Evolutionary conservation across 2,329 filamentous ascomycete species (phyloP), one percentile per base, ranked within the genome.

Genomic region (Malbranchea zuffiana): DNA sequence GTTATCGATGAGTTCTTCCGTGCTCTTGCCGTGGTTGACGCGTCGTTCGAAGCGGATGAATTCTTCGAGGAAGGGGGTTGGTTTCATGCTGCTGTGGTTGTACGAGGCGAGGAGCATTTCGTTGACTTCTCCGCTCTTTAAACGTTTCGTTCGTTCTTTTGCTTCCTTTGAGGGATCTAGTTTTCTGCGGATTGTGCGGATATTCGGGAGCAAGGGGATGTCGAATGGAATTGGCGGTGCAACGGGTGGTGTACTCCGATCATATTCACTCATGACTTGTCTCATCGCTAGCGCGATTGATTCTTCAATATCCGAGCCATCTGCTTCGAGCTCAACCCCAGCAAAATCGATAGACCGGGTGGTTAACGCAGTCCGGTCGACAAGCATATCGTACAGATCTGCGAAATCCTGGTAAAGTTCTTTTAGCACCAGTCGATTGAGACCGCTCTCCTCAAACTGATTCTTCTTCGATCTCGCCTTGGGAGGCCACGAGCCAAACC

Each of bases 381-480:
- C 90, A 10, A 94, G 64, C 41, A 94, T 67, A 52, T 96, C 87
- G 59, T 96, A 96, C 11, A 96, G 66, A 25, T 78, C 75, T 48
- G 82, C 83, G 51, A 95, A 75, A 55, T 98, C 88, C 17, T 76
- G 72, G 60, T 95, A 96, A 6, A 96, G 63, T 28, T 83, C 78
- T 53, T 77, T 76, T 27, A 95, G 66, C 4, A 94, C 83, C 29
- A 85, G 62, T 16, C 90, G 74, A 57, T 95, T 95, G 15, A 96
- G 69, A 0, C 88, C 88, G 47, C 77, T 82, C 48, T 87, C 85
- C 18, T 82, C 79, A 46, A 94, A 84, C 1, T 79, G 74, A 54
- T 94, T 93, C 71, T 92, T 94, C 69, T 92, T 93, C 49, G 78
- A 88, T 50, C 74, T 81, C 2, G 86, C 85, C 57, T 90, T 93